Evolutionary conservation across 2,329 filamentous ascomycete genomes (phyloP).

Genomic region (Gyromitra esculenta): DNA sequence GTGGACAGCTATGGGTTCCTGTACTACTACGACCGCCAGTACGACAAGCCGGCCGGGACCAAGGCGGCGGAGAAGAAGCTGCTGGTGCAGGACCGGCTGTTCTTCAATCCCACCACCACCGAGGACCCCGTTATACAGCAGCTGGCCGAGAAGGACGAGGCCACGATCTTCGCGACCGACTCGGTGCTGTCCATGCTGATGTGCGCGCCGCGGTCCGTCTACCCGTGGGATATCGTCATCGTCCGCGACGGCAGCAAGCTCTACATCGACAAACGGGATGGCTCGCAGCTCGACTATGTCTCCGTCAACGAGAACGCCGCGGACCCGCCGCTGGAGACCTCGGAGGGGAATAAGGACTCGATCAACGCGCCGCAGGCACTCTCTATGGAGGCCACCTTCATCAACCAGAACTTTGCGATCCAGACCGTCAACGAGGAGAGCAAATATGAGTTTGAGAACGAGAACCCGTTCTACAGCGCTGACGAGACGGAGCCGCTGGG

Average conservation of each 20-base stretch:
- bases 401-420: slow-evolving; percentile 99
- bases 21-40: slow-evolving; percentile 96
- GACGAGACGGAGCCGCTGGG: slow-evolving; percentile 91
- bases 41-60: slow-evolving; percentile 85
- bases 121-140: slow-evolving; percentile 97
- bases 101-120: slow-evolving; percentile 97
- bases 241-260: slow-evolving; percentile 93
- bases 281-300: slow-evolving; percentile 93
- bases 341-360: slow-evolving; percentile 90
- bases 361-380: slow-evolving; percentile 95
- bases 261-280: slow-evolving; percentile 98
- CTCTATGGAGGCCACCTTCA: slow-evolving; percentile 97
- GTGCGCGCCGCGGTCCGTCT: slow-evolving; percentile 95
- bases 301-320: slow-evolving; percentile 99
- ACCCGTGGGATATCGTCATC: slow-evolving; percentile 98
- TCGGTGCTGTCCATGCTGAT: slow-evolving; percentile 99
- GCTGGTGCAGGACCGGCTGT: slow-evolving; percentile 87
- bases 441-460: slow-evolving; percentile 84
- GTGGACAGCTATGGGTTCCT: slow-evolving; percentile 96
- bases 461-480: slow-evolving; percentile 97
- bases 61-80: slow-evolving; percentile 89
- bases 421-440: slow-evolving; percentile 89
- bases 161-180: slow-evolving; percentile 95
- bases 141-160: slow-evolving; percentile 93
- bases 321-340: slow-evolving; percentile 89